These are phyloP conservation scores for Gynostemma pentaphyllum DNA, from an alignment of 306 rosid genomes.

Conservation along the genomic window DNA sequence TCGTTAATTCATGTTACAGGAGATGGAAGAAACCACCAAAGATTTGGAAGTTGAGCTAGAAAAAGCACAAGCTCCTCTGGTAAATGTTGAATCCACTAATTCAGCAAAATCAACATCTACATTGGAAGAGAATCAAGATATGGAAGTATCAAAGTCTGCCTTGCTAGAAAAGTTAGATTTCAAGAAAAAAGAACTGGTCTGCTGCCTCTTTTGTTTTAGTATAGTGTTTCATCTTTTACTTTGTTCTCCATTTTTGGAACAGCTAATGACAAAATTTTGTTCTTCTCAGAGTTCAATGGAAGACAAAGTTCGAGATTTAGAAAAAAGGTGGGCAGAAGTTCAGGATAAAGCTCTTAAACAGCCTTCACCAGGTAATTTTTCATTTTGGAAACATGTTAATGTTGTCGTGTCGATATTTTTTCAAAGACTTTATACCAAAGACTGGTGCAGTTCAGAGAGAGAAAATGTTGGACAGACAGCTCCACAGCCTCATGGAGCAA, in stretches of 20 bases:
- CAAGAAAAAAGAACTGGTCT: slow-evolving; percentile 72
- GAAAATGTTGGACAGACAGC: slow-evolving; percentile 80
- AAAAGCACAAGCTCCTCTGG: slow-evolving; percentile 22
- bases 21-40: slow-evolving; percentile 52
- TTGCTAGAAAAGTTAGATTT: slow-evolving; percentile 48
- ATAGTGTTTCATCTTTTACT: neutral
- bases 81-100: slow-evolving; percentile 16
- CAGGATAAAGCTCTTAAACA: slow-evolving; percentile 60
- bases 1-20: slow-evolving; percentile 31
- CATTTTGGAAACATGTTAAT: neutral
- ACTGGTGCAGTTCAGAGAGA: slow-evolving; percentile 69
- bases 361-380: slow-evolving; percentile 73
- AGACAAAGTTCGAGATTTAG: slow-evolving; percentile 39
- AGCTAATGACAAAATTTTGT: neutral
- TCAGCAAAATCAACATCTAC: slow-evolving; percentile 27
- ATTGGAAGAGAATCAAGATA: slow-evolving; percentile 25
- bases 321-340: slow-evolving; percentile 51
- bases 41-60: slow-evolving; percentile 41
- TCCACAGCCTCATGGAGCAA: slow-evolving; percentile 82
- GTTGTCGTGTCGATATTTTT: neutral
- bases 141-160: slow-evolving; percentile 30
- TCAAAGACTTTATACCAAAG: slow-evolving; percentile 11
- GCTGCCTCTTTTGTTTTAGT: slow-evolving; percentile 10
- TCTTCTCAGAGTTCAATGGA: slow-evolving; percentile 54
- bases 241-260: neutral